phyloP scores from a whole-genome alignment of 2,329 filamentous ascomycete genomes.

The Penicillium sp. region DNA sequence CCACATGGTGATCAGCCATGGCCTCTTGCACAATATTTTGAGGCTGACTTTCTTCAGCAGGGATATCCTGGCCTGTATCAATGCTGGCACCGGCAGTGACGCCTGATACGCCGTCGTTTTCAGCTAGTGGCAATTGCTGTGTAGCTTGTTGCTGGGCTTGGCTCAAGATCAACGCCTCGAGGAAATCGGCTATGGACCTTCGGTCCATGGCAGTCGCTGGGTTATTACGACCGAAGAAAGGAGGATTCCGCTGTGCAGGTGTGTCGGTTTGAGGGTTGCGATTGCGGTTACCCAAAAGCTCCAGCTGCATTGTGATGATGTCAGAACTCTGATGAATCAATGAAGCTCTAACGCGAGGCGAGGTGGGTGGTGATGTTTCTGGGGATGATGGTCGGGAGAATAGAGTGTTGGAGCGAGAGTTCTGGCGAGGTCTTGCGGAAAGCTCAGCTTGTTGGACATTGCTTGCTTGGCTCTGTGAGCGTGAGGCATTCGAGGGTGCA shows the following conservation, averaged over 20 bases:
- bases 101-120: conserved; percentile 26
- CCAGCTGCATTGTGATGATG: conserved; percentile 46
- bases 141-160: conserved; percentile 24
- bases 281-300: conserved; percentile 37
- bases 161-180: conserved; percentile 36
- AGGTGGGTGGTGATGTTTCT: conserved; percentile 41
- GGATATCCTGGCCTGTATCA: conserved; percentile 11
- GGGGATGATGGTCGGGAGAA: conserved; percentile 42
- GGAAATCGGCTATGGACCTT: conserved; percentile 34
- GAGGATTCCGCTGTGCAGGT: conserved; percentile 9
- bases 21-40: conserved; percentile 8
- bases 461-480: conserved; percentile 14
- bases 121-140: conserved; percentile 11
- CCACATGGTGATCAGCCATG: conserved; percentile 1
- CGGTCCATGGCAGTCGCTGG: conserved; percentile 20
- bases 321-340: conserved; percentile 45
- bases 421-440: conserved; percentile 20
- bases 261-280: conserved; percentile 20
- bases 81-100: conserved; percentile 20
- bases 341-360: conserved; percentile 44
- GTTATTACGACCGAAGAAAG: conserved; percentile 12
- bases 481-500: conserved; percentile 13
- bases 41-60: conserved; percentile 3
- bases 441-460: conserved; percentile 9
- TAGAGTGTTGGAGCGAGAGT: conserved; percentile 41